Conservation (phyloP, 176 grass and related monocot genomes). For the Phyllostachys edulis region DNA sequence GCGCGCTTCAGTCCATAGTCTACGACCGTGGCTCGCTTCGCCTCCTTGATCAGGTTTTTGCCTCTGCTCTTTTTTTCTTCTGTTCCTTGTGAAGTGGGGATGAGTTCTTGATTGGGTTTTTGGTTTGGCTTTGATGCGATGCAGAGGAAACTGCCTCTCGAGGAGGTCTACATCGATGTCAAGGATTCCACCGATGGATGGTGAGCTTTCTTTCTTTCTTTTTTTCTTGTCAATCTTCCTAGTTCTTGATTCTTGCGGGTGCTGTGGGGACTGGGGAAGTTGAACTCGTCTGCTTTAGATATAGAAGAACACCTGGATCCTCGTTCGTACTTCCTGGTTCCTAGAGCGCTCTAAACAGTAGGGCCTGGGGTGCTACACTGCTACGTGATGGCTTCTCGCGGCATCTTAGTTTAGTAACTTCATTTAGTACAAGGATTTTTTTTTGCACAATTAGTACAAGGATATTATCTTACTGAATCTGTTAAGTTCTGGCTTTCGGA, state of each 20-base stretch:
- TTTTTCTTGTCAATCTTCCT: background rate
- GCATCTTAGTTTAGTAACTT: no score
- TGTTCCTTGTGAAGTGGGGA: background rate
- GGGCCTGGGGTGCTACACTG: background rate
- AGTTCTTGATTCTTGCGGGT: background rate
- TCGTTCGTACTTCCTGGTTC: no score
- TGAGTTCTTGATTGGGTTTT: conserved; percentile 4
- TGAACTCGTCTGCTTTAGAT: background rate
- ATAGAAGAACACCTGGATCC: no score
- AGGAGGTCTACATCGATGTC: conserved; percentile 65
- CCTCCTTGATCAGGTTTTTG: conserved; percentile 70
- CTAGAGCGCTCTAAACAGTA: no score
- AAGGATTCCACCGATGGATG: conserved; percentile 68
- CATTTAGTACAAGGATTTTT: no score
- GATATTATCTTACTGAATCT: background rate
- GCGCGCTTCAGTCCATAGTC: conserved; percentile 62
- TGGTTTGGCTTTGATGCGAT: background rate
- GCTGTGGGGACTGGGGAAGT: background rate
- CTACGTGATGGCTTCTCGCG: no score
- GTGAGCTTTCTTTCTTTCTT: conserved; percentile 30
- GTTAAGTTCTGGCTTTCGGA: background rate
- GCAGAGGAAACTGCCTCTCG: conserved; percentile 79
- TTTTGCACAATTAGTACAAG: no score
- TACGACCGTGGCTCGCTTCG: conserved; percentile 76
- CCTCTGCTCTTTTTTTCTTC: background rate